Conservation (phyloP, 148 eudicot genomes). For the Camellia sinensis region DNA sequence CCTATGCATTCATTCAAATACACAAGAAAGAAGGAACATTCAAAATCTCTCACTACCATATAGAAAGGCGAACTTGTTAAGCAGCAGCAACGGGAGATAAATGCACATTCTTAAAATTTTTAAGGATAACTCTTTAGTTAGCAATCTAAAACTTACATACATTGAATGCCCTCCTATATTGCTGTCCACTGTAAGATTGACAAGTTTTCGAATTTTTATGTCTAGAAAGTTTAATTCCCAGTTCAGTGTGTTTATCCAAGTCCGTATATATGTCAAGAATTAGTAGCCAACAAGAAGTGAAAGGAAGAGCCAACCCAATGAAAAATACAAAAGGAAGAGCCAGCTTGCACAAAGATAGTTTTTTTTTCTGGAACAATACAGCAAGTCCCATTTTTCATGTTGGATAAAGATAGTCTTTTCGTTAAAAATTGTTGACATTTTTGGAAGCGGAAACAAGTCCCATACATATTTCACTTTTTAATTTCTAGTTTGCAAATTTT, state of each 20-base stretch:
- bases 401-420: too few relatives aligned
- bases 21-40: background rate
- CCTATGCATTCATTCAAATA: constrained; percentile 36
- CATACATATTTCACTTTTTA: too few relatives aligned
- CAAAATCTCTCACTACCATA: background rate
- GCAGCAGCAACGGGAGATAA: background rate
- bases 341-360: background rate
- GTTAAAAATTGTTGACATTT: too few relatives aligned
- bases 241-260: too few relatives aligned
- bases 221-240: too few relatives aligned
- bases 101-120: background rate
- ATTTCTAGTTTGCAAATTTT: too few relatives aligned
- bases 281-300: background rate
- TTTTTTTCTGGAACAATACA: too few relatives aligned
- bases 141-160: background rate
- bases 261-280: too few relatives aligned
- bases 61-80: background rate
- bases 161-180: too few relatives aligned
- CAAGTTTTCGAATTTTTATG: too few relatives aligned
- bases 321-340: background rate
- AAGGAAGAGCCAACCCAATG: background rate
- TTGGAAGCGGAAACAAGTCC: too few relatives aligned
- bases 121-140: background rate
- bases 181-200: background rate
- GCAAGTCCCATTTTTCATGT: too few relatives aligned